Percentiles rank a stretch among this genome's conserved stretches.
Evolutionary conservation across 176 grass and related monocot genomes (phyloP).

Genomic region (Eleusine coracana): DNA sequence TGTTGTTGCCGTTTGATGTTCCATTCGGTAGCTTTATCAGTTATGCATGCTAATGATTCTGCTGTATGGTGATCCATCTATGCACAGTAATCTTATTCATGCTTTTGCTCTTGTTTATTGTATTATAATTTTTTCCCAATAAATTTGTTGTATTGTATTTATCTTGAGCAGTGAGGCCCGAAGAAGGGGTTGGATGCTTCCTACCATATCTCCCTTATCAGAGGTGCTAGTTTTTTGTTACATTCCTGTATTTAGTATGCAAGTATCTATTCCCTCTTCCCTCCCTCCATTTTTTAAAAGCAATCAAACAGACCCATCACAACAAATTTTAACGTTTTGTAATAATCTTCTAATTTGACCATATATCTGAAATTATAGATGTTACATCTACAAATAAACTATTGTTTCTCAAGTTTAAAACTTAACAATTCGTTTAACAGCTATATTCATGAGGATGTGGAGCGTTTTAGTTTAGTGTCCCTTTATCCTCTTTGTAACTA

Average conservation of each 20-base stretch:
- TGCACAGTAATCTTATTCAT: slow-evolving; percentile 15
- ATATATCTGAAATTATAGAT: background rate
- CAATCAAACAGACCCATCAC: background rate
- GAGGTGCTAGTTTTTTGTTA: slow-evolving; percentile 49
- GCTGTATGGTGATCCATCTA: slow-evolving; percentile 13
- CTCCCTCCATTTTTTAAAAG: background rate
- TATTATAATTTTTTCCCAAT: no score
- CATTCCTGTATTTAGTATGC: background rate
- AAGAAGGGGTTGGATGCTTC: slow-evolving; percentile 82
- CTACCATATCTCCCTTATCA: slow-evolving; percentile 55
- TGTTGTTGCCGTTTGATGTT: background rate
- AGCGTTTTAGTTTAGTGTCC: background rate
- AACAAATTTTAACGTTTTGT: background rate
- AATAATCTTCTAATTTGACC: background rate
- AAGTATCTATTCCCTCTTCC: background rate
- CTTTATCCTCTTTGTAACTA: no score
- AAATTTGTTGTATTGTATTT: background rate
- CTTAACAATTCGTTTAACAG: background rate
- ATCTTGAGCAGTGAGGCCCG: slow-evolving; percentile 74
- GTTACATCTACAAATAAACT: background rate
- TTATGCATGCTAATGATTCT: slow-evolving; percentile 11
- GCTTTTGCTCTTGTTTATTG: background rate
- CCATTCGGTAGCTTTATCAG: background rate
- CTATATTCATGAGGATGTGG: background rate
- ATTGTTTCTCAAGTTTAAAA: slow-evolving; percentile 6